These are phyloP conservation scores for Dalbergia cochinchinensis DNA, from an alignment of 306 rosid species.

Conservation along the genomic window DNA sequence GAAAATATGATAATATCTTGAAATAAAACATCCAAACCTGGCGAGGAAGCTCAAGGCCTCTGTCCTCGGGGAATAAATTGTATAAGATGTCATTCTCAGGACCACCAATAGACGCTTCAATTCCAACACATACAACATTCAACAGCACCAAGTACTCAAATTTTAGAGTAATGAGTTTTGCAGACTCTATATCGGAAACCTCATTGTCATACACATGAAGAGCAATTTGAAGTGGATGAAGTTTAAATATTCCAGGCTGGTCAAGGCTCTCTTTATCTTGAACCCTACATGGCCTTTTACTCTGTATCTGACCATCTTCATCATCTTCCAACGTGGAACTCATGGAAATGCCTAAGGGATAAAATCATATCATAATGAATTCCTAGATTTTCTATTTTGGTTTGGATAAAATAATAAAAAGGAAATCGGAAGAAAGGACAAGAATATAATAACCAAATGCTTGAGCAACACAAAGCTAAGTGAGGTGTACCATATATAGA, in stretches of 20 bases:
- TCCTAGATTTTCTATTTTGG: background rate
- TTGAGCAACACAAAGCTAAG: background rate
- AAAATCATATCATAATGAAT: conserved; percentile 35
- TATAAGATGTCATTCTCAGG: conserved; percentile 69
- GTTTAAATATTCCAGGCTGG: conserved; percentile 65
- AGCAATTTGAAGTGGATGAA: conserved; percentile 69
- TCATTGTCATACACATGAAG: conserved; percentile 73
- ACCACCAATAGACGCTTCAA: conserved; percentile 69
- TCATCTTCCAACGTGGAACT: conserved; percentile 64
- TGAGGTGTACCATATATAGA: background rate
- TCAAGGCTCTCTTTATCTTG: conserved; percentile 65
- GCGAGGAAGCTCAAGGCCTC: conserved; percentile 84
- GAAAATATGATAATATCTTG: background rate
- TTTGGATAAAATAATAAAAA: background rate
- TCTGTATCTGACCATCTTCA: conserved; percentile 69
- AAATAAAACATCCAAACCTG: conserved; percentile 61
- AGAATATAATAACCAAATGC: conserved; percentile 6
- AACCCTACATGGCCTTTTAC: conserved; percentile 70
- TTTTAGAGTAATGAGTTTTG: conserved; percentile 64
- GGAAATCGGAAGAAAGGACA: conserved; percentile 4
- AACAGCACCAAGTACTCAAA: conserved; percentile 77
- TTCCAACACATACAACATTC: conserved; percentile 82
- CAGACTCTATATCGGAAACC: conserved; percentile 62
- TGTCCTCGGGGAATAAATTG: conserved; percentile 85
- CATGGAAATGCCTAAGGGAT: conserved; percentile 61